phyloP scores from a whole-genome alignment of 768 basidiomycete genomes.

The Phaeotremella skinneri region DNA sequence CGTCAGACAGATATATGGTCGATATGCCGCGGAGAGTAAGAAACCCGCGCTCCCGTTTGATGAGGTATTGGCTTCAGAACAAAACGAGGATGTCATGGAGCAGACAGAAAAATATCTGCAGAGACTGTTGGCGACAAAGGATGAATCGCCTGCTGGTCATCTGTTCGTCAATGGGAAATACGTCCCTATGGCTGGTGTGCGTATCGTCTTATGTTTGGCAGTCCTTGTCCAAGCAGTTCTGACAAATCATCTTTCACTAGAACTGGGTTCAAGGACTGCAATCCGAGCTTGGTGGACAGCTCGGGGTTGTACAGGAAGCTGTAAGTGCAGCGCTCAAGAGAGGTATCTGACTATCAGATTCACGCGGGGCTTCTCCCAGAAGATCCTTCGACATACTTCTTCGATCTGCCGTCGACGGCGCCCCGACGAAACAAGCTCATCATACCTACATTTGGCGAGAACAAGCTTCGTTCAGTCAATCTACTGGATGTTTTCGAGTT shows the following conservation, averaged over 20 bases:
- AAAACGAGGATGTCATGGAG: constrained; percentile 51
- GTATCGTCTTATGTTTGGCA: constrained; percentile 36
- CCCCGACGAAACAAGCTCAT: constrained; percentile 74
- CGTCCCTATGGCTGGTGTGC: constrained; percentile 65
- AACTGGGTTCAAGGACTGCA: constrained; percentile 67
- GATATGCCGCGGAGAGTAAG: constrained; percentile 9
- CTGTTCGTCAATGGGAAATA: constrained; percentile 89
- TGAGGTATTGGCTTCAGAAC: constrained; percentile 31
- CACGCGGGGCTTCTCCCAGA: constrained; percentile 25
- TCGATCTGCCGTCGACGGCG: constrained; percentile 74
- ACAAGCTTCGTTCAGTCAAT: constrained; percentile 59
- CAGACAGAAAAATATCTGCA: constrained; percentile 59
- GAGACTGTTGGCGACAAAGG: constrained; percentile 60
- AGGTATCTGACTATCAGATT: constrained; percentile 54
- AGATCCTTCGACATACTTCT: constrained; percentile 74
- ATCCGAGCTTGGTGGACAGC: constrained; percentile 59
- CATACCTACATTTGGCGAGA: constrained; percentile 58
- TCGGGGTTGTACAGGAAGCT: constrained; percentile 71
- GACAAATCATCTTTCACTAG: constrained; percentile 51
- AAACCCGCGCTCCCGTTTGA: constrained; percentile 39
- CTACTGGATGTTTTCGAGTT: constrained; percentile 58
- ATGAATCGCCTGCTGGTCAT: constrained; percentile 58
- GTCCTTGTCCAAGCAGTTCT: background rate
- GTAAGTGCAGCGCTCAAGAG: constrained; percentile 56
- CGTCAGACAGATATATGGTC: constrained; percentile 29